Percentiles rank a stretch among this genome's conserved stretches.
These are phyloP conservation scores for Dendrobium officinale DNA, from an alignment of 106 monocot genomes.

Conservation along the genomic window DNA sequence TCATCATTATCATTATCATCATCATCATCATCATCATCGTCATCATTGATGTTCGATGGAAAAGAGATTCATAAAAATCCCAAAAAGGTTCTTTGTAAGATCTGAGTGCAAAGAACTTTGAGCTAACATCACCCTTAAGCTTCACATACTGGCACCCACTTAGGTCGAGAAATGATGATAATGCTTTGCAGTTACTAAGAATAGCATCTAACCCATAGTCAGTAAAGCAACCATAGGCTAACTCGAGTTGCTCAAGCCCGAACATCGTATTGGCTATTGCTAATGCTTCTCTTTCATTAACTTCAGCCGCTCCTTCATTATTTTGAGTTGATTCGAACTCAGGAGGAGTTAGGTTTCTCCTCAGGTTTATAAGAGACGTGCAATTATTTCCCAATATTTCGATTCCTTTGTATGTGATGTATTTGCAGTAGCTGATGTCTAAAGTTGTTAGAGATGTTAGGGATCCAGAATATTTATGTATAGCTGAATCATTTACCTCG, in stretches of 20 bases:
- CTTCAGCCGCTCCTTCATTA: constrained; percentile 4
- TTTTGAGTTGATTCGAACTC: background rate
- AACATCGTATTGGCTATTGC: constrained; percentile 43
- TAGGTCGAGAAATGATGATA: constrained; percentile 36
- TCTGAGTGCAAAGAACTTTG: constrained; percentile 18
- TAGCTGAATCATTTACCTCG: constrained; percentile 22
- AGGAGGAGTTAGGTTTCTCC: constrained; percentile 43
- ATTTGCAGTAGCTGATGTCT: constrained; percentile 53
- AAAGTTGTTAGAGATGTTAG: constrained; percentile 23
- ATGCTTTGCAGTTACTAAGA: constrained; percentile 22
- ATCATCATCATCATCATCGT: too few species aligned
- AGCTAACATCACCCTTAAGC: constrained; percentile 24
- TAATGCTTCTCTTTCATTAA: constrained; percentile 35
- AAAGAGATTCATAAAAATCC: background rate
- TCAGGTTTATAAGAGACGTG: constrained; percentile 30
- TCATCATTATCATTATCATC: background rate
- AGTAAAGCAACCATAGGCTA: constrained; percentile 41
- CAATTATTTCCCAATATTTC: constrained; percentile 38
- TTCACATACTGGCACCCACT: constrained; percentile 47
- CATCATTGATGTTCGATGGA: background rate
- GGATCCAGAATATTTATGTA: constrained; percentile 16
- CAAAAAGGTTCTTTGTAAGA: constrained; percentile 26
- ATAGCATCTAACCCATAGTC: constrained; percentile 34
- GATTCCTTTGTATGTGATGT: constrained; percentile 42
- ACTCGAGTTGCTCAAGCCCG: constrained; percentile 37